A percentile compares a stretch with the other conserved stretches of the same genome.
These are phyloP conservation scores for Mesembryanthemum crystallinum DNA, from an alignment of 148 eudicot genomes.

Conservation along the genomic window DNA sequence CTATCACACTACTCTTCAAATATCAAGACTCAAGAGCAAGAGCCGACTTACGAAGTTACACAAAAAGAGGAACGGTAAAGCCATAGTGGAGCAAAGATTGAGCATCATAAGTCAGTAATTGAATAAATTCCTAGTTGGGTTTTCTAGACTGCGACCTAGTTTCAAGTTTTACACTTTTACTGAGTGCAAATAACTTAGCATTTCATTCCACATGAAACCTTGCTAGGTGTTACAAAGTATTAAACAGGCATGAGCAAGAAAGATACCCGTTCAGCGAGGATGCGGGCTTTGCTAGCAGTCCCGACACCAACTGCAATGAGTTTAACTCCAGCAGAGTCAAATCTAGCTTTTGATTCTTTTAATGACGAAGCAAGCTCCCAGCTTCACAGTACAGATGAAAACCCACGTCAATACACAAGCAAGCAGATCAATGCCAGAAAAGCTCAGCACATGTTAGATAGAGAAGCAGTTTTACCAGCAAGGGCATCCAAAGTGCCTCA, in stretches of 20 bases:
- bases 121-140: no score
- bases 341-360: slow-evolving; percentile 55
- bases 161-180: no score
- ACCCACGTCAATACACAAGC: not conserved
- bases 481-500: slow-evolving; percentile 93
- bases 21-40: no score
- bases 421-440: not conserved
- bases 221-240: not conserved
- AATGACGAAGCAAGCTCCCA: slow-evolving; percentile 88
- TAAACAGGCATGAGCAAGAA: slow-evolving; percentile 5
- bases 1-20: no score
- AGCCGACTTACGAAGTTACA: no score
- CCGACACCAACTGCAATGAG: slow-evolving; percentile 97
- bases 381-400: slow-evolving; percentile 34
- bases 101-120: no score
- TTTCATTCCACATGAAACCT: no score
- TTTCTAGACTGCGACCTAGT: no score
- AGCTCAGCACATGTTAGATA: not conserved
- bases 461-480: slow-evolving; percentile 57
- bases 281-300: slow-evolving; percentile 68
- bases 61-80: no score
- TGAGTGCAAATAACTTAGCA: no score
- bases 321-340: slow-evolving; percentile 82
- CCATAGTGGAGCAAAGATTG: no score
- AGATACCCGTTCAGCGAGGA: slow-evolving; percentile 76